These are phyloP conservation scores for Mucor saturninus DNA, from an alignment of 371 early-diverging fungal species.

Conservation along the genomic window DNA sequence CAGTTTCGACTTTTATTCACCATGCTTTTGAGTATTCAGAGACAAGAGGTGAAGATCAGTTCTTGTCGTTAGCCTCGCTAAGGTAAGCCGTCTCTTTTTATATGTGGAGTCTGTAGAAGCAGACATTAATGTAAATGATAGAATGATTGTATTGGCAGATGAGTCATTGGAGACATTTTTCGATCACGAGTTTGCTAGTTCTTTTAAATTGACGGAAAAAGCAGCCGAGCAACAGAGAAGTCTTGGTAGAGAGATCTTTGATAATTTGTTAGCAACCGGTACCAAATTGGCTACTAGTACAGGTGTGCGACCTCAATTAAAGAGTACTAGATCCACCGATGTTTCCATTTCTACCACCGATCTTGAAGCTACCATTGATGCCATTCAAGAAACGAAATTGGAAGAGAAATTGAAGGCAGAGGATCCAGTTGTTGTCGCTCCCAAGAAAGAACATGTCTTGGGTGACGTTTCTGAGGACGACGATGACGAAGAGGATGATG, in stretches of 20 bases:
- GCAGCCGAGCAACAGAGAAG: slow-evolving; percentile 60
- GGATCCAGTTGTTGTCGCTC: background rate
- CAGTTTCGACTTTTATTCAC: slow-evolving; percentile 75
- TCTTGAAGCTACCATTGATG: slow-evolving; percentile 16
- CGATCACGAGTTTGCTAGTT: slow-evolving; percentile 64
- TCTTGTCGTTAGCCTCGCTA: slow-evolving; percentile 44
- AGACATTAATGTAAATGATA: slow-evolving; percentile 6
- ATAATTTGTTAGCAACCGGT: slow-evolving; percentile 54
- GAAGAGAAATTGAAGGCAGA: background rate
- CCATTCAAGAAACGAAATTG: slow-evolving; percentile 11
- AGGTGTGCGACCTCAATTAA: slow-evolving; percentile 26
- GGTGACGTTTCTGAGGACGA: slow-evolving; percentile 21
- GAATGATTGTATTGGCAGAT: slow-evolving; percentile 78
- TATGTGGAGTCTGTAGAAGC: no score
- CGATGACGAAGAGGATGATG: slow-evolving; percentile 10
- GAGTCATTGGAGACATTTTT: slow-evolving; percentile 74
- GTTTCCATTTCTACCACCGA: slow-evolving; percentile 19
- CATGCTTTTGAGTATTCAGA: slow-evolving; percentile 74
- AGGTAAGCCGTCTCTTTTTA: slow-evolving; percentile 32
- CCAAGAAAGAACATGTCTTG: slow-evolving; percentile 16
- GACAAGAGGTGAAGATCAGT: slow-evolving; percentile 32
- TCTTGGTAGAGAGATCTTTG: slow-evolving; percentile 64
- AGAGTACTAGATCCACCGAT: slow-evolving; percentile 11
- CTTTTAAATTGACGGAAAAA: slow-evolving; percentile 70
- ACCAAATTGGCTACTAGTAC: slow-evolving; percentile 42